Evolutionary conservation across 2,329 filamentous ascomycete genomes (phyloP).

Genomic region (Fusarium sp.): DNA sequence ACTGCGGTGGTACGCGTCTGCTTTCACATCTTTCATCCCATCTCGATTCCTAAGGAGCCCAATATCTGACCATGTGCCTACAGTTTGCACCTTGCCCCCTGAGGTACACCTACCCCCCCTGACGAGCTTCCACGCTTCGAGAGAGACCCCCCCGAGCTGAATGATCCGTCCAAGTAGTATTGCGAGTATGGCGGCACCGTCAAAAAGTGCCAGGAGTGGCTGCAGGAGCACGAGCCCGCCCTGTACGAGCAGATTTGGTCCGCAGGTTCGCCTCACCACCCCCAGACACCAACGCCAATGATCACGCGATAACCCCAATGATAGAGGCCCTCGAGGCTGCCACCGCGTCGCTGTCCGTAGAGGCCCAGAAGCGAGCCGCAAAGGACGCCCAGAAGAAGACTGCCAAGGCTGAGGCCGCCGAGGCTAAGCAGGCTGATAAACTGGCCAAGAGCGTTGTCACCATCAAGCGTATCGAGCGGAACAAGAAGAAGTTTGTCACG

Average conservation of each 20-base stretch:
- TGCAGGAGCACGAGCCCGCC: constrained; percentile 76
- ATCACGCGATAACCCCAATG: constrained; percentile 11
- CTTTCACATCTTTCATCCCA: not conserved
- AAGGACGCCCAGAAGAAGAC: constrained; percentile 98
- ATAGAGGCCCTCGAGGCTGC: constrained; percentile 84
- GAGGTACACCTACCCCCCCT: constrained; percentile 60
- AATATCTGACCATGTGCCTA: constrained; percentile 22
- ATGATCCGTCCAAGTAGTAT: constrained; percentile 71
- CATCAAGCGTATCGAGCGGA: constrained; percentile 97
- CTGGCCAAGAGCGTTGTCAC: constrained; percentile 84
- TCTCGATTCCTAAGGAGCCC: constrained; percentile 21
- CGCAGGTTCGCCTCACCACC: constrained; percentile 67
- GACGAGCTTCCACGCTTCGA: constrained; percentile 6
- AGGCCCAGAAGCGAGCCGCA: constrained; percentile 92
- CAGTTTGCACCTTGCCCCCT: constrained; percentile 73
- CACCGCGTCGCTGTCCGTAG: constrained; percentile 85
- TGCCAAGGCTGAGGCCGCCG: constrained; percentile 88
- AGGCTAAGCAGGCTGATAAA: constrained; percentile 84
- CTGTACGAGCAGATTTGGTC: constrained; percentile 88
- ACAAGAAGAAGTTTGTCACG: constrained; percentile 97
- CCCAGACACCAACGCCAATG: not conserved
- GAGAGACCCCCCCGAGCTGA: constrained; percentile 33
- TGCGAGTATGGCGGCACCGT: constrained; percentile 98
- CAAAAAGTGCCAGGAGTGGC: constrained; percentile 98
- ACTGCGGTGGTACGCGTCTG: constrained; percentile 66